phyloP scores from a whole-genome alignment of 257 asterid species.

The Leptodermis oblonga region DNA sequence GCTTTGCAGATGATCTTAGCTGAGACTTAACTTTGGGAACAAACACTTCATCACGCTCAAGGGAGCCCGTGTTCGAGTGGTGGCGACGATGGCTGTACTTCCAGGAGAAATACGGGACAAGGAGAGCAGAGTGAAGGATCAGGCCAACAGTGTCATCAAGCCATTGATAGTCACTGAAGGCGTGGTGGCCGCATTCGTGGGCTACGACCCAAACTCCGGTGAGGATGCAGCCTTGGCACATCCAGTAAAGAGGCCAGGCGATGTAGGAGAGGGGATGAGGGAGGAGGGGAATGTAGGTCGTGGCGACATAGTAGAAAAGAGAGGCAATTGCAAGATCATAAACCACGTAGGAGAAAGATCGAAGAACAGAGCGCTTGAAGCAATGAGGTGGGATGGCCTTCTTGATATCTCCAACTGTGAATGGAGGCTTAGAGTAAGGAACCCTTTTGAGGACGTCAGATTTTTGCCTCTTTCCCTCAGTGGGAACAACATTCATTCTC shows the following conservation, averaged over 20 bases:
- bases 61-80: slow-evolving; percentile 67
- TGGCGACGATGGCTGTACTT: slow-evolving; percentile 53
- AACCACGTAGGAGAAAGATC: slow-evolving; percentile 63
- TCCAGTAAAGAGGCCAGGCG: slow-evolving; percentile 69
- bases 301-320: slow-evolving; percentile 57
- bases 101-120: slow-evolving; percentile 57
- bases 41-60: slow-evolving; percentile 76
- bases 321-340: slow-evolving; percentile 54
- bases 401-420: slow-evolving; percentile 64
- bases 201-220: slow-evolving; percentile 70
- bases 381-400: slow-evolving; percentile 89
- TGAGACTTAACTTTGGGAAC: slow-evolving; percentile 56
- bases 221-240: slow-evolving; percentile 64
- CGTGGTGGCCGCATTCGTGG: slow-evolving; percentile 63
- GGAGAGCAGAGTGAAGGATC: slow-evolving; percentile 40
- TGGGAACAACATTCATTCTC: slow-evolving; percentile 55
- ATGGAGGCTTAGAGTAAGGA: slow-evolving; percentile 71
- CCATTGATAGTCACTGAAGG: slow-evolving; percentile 59
- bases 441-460: slow-evolving; percentile 45
- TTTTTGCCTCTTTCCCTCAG: slow-evolving; percentile 39
- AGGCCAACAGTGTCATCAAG: slow-evolving; percentile 60
- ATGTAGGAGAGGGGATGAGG: slow-evolving; percentile 45
- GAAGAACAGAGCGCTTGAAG: slow-evolving; percentile 72
- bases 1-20: slow-evolving; percentile 36
- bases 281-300: slow-evolving; percentile 55